Base-by-base conservation (phyloP, 306 rosid genomes). In the Begonia fuchsioides region DNA sequence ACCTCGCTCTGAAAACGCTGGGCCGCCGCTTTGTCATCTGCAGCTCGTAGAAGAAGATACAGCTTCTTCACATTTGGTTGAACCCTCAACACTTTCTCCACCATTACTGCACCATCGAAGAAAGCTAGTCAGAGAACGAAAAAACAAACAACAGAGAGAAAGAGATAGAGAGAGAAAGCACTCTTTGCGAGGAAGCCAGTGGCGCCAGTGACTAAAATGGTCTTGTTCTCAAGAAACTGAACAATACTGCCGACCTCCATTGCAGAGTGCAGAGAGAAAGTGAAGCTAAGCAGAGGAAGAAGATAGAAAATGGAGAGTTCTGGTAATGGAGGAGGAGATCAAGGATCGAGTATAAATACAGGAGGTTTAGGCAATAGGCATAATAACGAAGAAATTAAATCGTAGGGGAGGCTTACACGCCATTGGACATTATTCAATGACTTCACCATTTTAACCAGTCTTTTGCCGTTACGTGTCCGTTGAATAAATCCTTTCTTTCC, bases 51-150 rank as follows among this genome's bases (percentile, higher is more conserved):
- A 49, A 87, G 94, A 51, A 87, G 84, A 71, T 61, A 87, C 51
- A 87, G 61, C 65, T 75, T 80, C 66, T 79, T 80, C 57, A 82
- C 83, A 35, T 82, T 75, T 14, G 94, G 92, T 67, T 87, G 92
- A 66, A 69, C 72, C 56, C 96, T 74, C 50, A 87, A 65, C 41
- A 83, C 56, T 70, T 87, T 87, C 79, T 87, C 96, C 65, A 73
- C 52, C 46, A 87, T 62, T 68, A 87, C 94, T 87, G 71, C 48
- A 18, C 3, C 10, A 40, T 17, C n/a, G 32, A 9, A 57, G 13
- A 19, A 35, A 13, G 5, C 10, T 32, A 38, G 45, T n/a, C 0
- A 2, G 50, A 47, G 18, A 45, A 2, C 13, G 49, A 46, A 0
- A 9, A 10, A 47, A 47, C 17, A 47, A 26, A 47, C 43, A 51